A percentile compares a stretch with the other conserved stretches of the same genome.
These are phyloP conservation scores for Pythium periplocum DNA, from an alignment of 352 stramenopile species.

Conservation along the genomic window DNA sequence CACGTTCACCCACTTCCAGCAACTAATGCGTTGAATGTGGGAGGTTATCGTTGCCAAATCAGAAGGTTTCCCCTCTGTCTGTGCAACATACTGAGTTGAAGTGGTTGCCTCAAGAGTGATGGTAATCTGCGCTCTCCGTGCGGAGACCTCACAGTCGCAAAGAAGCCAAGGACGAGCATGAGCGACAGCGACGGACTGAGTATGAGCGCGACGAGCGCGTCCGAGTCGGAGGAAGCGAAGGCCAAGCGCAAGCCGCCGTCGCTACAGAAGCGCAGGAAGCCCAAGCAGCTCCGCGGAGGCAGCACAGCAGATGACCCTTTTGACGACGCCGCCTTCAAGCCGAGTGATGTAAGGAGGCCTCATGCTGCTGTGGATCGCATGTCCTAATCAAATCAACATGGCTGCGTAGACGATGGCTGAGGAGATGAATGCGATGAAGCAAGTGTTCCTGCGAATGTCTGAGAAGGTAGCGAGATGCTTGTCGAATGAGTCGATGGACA, in stretches of 20 bases:
- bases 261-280: not conserved
- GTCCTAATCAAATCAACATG: not conserved
- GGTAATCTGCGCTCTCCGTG: not conserved
- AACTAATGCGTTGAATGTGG: too few species aligned
- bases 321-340: not conserved
- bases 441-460: conserved; percentile 17
- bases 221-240: not conserved
- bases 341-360: not conserved
- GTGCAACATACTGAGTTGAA: not conserved
- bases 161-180: not conserved
- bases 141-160: not conserved
- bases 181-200: not conserved
- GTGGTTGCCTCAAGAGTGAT: not conserved
- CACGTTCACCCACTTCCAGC: too few species aligned
- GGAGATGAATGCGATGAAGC: conserved; percentile 16
- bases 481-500: not conserved
- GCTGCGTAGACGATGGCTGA: conserved; percentile 7
- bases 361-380: not conserved
- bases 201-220: not conserved
- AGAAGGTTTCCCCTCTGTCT: not conserved
- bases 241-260: not conserved
- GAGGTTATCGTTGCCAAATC: not conserved
- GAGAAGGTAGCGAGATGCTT: conserved; percentile 10
- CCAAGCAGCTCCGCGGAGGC: not conserved
- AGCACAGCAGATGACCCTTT: not conserved